Conservation (phyloP, 306 rosid species). For the Cucurbita maxima region DNA sequence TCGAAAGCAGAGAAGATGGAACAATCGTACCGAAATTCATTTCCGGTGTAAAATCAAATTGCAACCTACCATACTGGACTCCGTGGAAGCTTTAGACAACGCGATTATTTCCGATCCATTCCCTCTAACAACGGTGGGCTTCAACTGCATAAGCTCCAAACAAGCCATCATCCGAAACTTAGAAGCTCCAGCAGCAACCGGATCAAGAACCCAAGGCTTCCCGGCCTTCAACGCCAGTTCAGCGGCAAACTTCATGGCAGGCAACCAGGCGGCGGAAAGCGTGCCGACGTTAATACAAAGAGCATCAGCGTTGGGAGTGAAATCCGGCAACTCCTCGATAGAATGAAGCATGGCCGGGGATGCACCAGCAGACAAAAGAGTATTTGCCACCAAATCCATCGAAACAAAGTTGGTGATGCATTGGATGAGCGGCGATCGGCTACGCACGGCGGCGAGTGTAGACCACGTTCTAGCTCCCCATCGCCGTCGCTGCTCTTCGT, state of each 20-base stretch:
- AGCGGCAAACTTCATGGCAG: slow-evolving; percentile 58
- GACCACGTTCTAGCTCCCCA: slow-evolving; percentile 48
- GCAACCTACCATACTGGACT: slow-evolving; percentile 30
- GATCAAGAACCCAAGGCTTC: slow-evolving; percentile 83
- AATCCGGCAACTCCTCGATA: slow-evolving; percentile 50
- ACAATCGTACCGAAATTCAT: not conserved
- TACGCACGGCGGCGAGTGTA: slow-evolving; percentile 28
- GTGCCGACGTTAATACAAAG: slow-evolving; percentile 69
- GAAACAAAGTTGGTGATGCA: slow-evolving; percentile 92
- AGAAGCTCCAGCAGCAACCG: slow-evolving; percentile 71
- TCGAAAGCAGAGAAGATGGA: not conserved
- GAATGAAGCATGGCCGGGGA: slow-evolving; percentile 86
- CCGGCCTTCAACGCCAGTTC: slow-evolving; percentile 14
- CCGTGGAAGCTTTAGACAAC: slow-evolving; percentile 29
- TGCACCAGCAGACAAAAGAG: slow-evolving; percentile 66
- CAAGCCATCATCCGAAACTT: slow-evolving; percentile 51
- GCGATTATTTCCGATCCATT: slow-evolving; percentile 74
- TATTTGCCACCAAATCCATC: slow-evolving; percentile 85
- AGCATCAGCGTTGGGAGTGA: slow-evolving; percentile 51
- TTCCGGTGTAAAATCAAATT: not conserved
- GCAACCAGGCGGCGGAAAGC: slow-evolving; percentile 48
- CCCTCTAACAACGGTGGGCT: slow-evolving; percentile 63
- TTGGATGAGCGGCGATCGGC: slow-evolving; percentile 51
- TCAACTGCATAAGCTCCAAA: slow-evolving; percentile 35
- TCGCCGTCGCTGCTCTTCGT: not conserved